Percentiles rank a stretch among this genome's conserved stretches.
These are phyloP conservation scores for Exobasidium cylindrosporum DNA, from an alignment of 1,284 basidiomycete species.

Conservation along the genomic window DNA sequence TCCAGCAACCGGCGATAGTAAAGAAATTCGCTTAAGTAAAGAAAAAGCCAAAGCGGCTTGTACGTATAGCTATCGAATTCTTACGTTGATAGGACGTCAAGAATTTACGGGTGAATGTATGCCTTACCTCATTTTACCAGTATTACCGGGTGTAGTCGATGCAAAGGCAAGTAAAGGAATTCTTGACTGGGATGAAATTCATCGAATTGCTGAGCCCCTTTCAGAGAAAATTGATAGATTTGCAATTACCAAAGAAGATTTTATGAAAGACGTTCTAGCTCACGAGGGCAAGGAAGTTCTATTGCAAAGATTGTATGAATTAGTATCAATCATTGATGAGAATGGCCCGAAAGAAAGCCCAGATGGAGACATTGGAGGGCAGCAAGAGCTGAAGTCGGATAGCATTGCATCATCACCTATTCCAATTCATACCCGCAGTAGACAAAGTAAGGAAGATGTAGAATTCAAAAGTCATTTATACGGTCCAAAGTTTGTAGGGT, in stretches of 20 bases:
- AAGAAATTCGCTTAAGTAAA: not conserved
- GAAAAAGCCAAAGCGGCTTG: not conserved
- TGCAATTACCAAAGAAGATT: not conserved
- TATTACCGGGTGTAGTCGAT: not conserved
- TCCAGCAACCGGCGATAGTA: not conserved
- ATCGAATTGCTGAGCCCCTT: not conserved
- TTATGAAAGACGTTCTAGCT: not conserved
- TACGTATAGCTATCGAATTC: not conserved
- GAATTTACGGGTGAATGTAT: not conserved
- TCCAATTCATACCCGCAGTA: not conserved
- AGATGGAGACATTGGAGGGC: not conserved
- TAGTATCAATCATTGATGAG: not conserved
- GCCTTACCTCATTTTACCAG: constrained; percentile 6
- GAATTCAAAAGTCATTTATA: too few relatives aligned
- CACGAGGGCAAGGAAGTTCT: not conserved
- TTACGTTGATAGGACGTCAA: not conserved
- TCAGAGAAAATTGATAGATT: not conserved
- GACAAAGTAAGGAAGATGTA: not conserved
- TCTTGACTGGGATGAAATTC: not conserved
- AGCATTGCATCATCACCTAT: not conserved
- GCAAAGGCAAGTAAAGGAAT: not conserved
- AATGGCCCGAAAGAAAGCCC: not conserved
- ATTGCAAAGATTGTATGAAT: not conserved
- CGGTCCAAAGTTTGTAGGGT: not conserved
- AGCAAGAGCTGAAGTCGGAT: not conserved